phyloP scores from a whole-genome alignment of 176 grass and related monocot genomes.

The Carex kokanica region DNA sequence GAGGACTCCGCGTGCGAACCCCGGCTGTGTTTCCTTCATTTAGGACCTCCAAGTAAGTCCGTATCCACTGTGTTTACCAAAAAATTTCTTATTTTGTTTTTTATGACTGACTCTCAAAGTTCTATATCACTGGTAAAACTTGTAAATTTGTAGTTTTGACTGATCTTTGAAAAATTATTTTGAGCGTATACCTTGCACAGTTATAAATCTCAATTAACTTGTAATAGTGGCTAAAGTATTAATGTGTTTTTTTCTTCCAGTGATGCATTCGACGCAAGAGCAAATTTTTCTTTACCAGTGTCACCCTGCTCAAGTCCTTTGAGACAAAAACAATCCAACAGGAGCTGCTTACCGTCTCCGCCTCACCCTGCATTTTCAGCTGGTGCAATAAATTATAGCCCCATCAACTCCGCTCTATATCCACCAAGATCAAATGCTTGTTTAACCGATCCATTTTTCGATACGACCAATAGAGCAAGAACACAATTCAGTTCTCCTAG shows the following conservation, averaged over 20 bases:
- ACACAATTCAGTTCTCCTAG: slow-evolving; percentile 54
- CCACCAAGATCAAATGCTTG: slow-evolving; percentile 37
- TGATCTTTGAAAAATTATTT: not conserved
- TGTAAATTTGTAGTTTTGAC: not conserved
- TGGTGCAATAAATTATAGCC: slow-evolving; percentile 74
- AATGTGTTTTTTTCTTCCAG: slow-evolving; percentile 31
- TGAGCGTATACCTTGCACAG: not conserved
- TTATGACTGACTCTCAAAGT: not conserved
- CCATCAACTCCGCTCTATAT: slow-evolving; percentile 65
- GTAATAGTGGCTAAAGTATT: not conserved
- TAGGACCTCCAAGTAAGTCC: slow-evolving; percentile 44
- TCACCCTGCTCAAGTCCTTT: slow-evolving; percentile 80
- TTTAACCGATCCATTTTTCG: slow-evolving; percentile 46
- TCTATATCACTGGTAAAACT: not conserved
- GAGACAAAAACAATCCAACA: slow-evolving; percentile 59
- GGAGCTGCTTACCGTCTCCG: slow-evolving; percentile 83
- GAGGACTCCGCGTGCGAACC: slow-evolving; percentile 36
- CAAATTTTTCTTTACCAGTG: slow-evolving; percentile 78
- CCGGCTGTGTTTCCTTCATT: slow-evolving; percentile 35
- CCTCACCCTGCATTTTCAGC: slow-evolving; percentile 85
- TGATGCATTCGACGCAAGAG: slow-evolving; percentile 39
- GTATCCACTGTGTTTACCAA: slow-evolving; percentile 20
- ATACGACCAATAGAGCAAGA: slow-evolving; percentile 41
- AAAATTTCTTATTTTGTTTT: not conserved
- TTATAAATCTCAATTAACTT: not conserved